phyloP scores from a whole-genome alignment of 169 alveolate species.

The Miamiensis avidus region DNA sequence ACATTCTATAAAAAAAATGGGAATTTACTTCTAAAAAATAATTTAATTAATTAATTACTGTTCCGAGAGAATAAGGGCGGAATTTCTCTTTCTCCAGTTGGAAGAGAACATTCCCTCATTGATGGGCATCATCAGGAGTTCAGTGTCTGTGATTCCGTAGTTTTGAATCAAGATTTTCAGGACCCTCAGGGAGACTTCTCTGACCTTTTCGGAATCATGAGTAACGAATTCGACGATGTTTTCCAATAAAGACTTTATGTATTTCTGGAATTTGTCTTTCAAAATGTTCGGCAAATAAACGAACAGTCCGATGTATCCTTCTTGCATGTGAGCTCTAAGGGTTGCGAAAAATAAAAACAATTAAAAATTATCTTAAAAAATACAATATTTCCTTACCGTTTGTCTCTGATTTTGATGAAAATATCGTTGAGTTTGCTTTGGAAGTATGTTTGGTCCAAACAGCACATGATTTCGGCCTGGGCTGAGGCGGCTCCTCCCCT shows the following conservation, averaged over 20 bases:
- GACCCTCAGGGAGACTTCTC: conserved; percentile 76
- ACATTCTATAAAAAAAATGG: no score
- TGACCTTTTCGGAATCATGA: conserved; percentile 76
- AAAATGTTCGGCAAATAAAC: conserved; percentile 77
- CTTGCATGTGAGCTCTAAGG: conserved; percentile 42
- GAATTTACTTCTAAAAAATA: no score
- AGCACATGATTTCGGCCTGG: conserved; percentile 75
- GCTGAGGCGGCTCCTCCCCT: conserved; percentile 85
- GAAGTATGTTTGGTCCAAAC: conserved; percentile 65
- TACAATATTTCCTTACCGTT: conserved; percentile 20
- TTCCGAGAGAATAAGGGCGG: conserved; percentile 45
- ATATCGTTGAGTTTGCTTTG: conserved; percentile 51
- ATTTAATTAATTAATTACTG: not conserved
- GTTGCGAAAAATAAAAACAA: not conserved
- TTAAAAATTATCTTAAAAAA: not conserved
- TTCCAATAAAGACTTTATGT: conserved; percentile 70
- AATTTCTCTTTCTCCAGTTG: conserved; percentile 66
- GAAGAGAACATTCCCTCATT: conserved; percentile 57
- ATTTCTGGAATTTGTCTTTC: conserved; percentile 65
- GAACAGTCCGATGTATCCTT: conserved; percentile 73
- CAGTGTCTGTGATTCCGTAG: conserved; percentile 61
- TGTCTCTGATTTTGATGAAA: conserved; percentile 51
- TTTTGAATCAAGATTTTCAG: conserved; percentile 76
- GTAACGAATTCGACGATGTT: conserved; percentile 70
- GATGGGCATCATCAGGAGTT: conserved; percentile 56